Evolutionary conservation across 257 asterid genomes (phyloP), one percentile per base, ranked within the genome.

Genomic region (Jasminum sambac): DNA sequence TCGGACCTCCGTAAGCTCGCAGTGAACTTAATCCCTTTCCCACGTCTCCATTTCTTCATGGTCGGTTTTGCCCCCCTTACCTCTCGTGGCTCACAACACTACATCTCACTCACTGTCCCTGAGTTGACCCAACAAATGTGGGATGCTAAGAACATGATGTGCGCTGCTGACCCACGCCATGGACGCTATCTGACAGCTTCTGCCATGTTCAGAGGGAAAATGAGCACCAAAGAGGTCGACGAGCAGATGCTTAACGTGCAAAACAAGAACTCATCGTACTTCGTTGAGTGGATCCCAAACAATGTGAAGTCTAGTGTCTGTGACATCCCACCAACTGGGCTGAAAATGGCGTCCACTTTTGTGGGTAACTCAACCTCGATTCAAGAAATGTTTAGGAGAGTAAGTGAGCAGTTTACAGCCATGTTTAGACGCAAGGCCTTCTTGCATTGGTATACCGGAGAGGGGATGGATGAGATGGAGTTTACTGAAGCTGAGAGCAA

Each of bases 371-470:
- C 97, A 0, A 90, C 97, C 1, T 90, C 97, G 1, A 90, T 90
- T 61, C 96, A 88, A 72, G 96, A 90, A 71, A 90, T 90, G 96
- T 90, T 90, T 72, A 70, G 97, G 80, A 81, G 97, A 68, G 97
- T 90, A 81, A 90, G 97, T 37, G 96, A 90, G 85, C 97, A 90
- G 76, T 90, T 90, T 69, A 90, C 97, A 1, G 97, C 97, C 55
- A 90, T 90, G 95, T 90, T 83, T 78, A 66, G 97, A 72, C 86
- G 97, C 17, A 90, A 90, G 90, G 97, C 96, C 8, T 90, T 90
- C 84, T 86, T 90, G 94, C 97, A 90, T 34, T 90, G 97, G 95
- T 90, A 90, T 77, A 90, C 97, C 0, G 97, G 97, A 26, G 96
- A 88, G 50, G 96, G 96, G 7, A 90, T 90, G 97, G 97, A 90